Percentiles rank a stretch among this genome's conserved stretches.
Conservation (phyloP, 2,329 filamentous ascomycete genomes). For the Monosporascus sp. region DNA sequence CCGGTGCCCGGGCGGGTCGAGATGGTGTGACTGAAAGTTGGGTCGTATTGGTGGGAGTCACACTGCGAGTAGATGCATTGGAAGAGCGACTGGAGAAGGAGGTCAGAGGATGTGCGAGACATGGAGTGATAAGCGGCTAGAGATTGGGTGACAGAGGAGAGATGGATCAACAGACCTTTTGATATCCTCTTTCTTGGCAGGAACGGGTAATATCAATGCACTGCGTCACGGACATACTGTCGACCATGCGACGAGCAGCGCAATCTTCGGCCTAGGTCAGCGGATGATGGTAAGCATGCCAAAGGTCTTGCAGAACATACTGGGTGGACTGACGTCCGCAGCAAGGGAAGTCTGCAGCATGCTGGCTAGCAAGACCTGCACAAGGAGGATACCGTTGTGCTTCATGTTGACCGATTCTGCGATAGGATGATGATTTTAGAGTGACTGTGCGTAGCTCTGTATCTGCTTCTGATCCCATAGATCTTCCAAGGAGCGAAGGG, state of each 20-base stretch:
- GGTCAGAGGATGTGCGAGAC: neutral
- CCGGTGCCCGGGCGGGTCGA: constrained; percentile 22
- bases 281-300: neutral
- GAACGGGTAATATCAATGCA: constrained; percentile 26
- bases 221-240: constrained; percentile 28
- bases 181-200: constrained; percentile 25
- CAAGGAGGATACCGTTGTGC: constrained; percentile 10
- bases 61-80: constrained; percentile 29
- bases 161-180: constrained; percentile 13
- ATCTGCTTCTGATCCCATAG: constrained; percentile 21
- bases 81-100: constrained; percentile 19
- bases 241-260: constrained; percentile 25
- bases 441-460: constrained; percentile 5
- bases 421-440: neutral
- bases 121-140: neutral
- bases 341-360: constrained; percentile 15
- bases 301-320: neutral
- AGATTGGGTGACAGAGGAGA: neutral
- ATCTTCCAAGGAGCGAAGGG: constrained; percentile 18
- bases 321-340: neutral
- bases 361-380: constrained; percentile 11
- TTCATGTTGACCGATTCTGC: constrained; percentile 11
- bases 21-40: constrained; percentile 24
- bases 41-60: constrained; percentile 23
- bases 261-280: constrained; percentile 17